Evolutionary conservation across 371 early-diverging fungal species (phyloP), one percentile per base, ranked within the genome.

Genomic region (Sporodiniella umbellata): DNA sequence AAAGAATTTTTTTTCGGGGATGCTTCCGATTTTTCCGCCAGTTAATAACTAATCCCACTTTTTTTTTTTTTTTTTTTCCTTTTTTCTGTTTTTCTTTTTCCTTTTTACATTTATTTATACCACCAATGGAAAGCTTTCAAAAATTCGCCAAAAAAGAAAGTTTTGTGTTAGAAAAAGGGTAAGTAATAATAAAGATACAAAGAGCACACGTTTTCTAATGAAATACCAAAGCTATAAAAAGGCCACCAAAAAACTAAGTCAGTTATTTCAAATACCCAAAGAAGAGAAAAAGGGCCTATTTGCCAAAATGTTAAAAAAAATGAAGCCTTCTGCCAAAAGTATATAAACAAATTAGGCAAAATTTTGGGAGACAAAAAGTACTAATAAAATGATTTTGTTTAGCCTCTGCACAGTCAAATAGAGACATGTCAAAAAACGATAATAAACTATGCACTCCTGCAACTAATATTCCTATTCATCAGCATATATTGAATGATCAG

Each of bases 1-100:
- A 19, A 40, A 40, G 21, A 19, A 40, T n/a, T n/a, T n/a, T n/a
- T n/a, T n/a, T 40, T 40, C 40, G 40, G 40, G 40, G 21, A 18
- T 40, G 12, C 40, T 21, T 40, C 40, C 40, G 40, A 18, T 22
- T 40, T 21, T 40, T 21, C 40, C 40, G 40, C 21, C 10, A 21
- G 21, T 40, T 35, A 35, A 35, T 35, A 35, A 40, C 15, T 40
- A 40, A 40, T 40, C 21, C 4, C 22, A 8, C 2, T 3, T 40
- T 40, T 40, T 39, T 40, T 40, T 19, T 12, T 21, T 5, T 19
- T 5, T 40, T 11, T 17, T 37, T 37, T 37, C 38, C 15, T 40
- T 40, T 40, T 19, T 35, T 35, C 15, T 14, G 11, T 33, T 33
- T 11, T 33, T 33, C n/a, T 11, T 33, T 12, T 33, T 10, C 10